Percentiles rank a stretch among this genome's conserved stretches.
Evolutionary conservation across 805 yeast genomes (phyloP).

Genomic region (Saccharomycopsis oosterbeekiorum): DNA sequence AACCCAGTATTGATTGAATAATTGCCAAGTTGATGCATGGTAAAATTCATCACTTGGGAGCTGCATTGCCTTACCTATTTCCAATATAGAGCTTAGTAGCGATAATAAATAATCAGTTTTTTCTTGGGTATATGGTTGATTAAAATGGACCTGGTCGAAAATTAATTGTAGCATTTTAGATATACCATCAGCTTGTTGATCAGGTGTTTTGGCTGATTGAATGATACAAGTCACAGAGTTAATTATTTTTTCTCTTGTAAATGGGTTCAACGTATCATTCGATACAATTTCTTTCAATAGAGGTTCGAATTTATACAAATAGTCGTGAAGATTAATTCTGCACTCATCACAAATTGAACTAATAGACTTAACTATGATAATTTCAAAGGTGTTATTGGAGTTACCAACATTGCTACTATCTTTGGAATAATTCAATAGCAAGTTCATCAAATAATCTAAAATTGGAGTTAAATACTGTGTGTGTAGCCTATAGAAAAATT

Average conservation of each 20-base stretch:
- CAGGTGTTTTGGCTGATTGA: conserved; percentile 42
- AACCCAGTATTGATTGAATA: conserved; percentile 36
- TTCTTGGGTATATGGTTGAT: conserved; percentile 9
- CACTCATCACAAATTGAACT: conserved; percentile 49
- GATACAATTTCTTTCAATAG: conserved; percentile 39
- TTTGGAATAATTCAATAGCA: conserved; percentile 20
- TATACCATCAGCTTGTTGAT: conserved; percentile 31
- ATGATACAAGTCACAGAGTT: conserved; percentile 55
- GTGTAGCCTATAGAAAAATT: conserved; percentile 44
- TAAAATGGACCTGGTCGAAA: conserved; percentile 16
- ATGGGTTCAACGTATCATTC: conserved; percentile 30
- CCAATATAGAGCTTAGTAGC: conserved; percentile 52
- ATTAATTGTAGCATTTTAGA: conserved; percentile 28
- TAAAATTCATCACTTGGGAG: conserved; percentile 42
- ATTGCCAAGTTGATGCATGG: conserved; percentile 22
- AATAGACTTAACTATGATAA: conserved; percentile 32
- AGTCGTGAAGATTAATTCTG: conserved; percentile 30
- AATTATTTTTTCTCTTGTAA: conserved; percentile 49
- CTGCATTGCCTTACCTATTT: conserved; percentile 61
- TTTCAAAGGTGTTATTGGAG: neutral
- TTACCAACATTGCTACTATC: neutral
- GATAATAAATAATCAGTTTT: conserved; percentile 40
- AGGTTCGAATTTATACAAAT: conserved; percentile 39
- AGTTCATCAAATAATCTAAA: conserved; percentile 44
- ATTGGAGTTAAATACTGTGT: conserved; percentile 36